phyloP scores from a whole-genome alignment of 495 filamentous ascomycete species.

The Penicillium tannophilum region DNA sequence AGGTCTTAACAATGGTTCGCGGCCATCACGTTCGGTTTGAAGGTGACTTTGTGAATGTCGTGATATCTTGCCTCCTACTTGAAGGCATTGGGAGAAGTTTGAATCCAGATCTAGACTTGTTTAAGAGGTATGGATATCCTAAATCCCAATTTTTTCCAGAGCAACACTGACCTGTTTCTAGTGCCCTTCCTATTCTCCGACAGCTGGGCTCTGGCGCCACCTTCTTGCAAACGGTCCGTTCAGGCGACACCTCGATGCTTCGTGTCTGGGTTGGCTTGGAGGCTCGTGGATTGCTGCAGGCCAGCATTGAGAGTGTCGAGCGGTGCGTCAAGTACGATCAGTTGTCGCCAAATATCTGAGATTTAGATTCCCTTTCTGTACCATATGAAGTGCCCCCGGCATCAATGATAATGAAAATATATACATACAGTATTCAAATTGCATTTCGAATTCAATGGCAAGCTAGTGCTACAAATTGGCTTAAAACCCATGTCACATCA shows the following conservation, averaged over 20 bases:
- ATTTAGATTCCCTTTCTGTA: neutral
- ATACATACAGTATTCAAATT: neutral
- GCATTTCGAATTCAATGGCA: neutral
- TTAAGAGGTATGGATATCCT: constrained; percentile 62
- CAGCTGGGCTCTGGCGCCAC: constrained; percentile 73
- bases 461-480: no score
- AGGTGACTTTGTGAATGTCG: constrained; percentile 98
- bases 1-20: constrained; percentile 91
- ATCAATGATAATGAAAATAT: neutral
- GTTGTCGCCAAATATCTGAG: constrained; percentile 76
- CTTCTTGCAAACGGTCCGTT: constrained; percentile 50
- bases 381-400: constrained; percentile 1
- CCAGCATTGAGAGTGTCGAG: constrained; percentile 85
- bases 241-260: constrained; percentile 86
- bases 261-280: constrained; percentile 94
- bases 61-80: constrained; percentile 88
- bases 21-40: constrained; percentile 92
- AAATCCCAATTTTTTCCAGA: neutral
- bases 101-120: constrained; percentile 84
- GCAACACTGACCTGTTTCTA: constrained; percentile 31
- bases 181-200: constrained; percentile 87
- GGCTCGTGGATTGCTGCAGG: constrained; percentile 82
- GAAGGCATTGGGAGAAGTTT: constrained; percentile 92
- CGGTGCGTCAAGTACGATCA: constrained; percentile 82
- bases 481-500: no score